Base-by-base conservation (phyloP, 805 yeast species). In the Nakazawaea ernobii region DNA sequence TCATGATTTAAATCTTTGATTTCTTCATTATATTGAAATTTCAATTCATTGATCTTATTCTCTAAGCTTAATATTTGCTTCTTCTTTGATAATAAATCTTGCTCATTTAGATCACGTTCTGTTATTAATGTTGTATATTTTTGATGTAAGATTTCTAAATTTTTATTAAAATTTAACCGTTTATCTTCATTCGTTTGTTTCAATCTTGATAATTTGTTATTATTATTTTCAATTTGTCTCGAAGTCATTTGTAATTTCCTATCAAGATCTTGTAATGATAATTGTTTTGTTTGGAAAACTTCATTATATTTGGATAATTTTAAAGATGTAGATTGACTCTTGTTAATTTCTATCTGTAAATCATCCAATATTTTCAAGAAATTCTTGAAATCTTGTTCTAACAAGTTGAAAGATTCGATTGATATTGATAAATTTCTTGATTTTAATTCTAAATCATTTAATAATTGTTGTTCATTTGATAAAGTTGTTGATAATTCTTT, bases 391-490 rank as follows among this genome's bases (percentile, higher is more conserved):
- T 76, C 80, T 46, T 70, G 71, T 7, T 78, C 70, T 26, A 82
- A 65, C 8, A 75, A 66, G 49, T 70, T 70, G 49, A 86, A 74
- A 0, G 89, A 74, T 43, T 81, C 85, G 8, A 77, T 68, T 0
- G 91, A 73, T 1, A 71, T 65, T 1, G 74, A 64, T 15, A 82
- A 60, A 53, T 80, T 79, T 43, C 79, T 66, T 41, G 77, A 70
- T 52, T 75, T 69, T 11, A 51, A 45, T 52, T 82, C 85, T 28
- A 77, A 57, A 1, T 66, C 65, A 27, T 61, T 59, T 33, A 79
- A 56, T 4, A 59, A 59, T 7, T 59, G 57, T 42, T 70, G 66
- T 50, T 73, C 79, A 4, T 57, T 56, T 9, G 65, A 63, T 24
- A 81, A 66, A 6, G 77, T 69, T 17, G 57, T 59, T 42, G 70